Conservation (phyloP, 352 stramenopile genomes). For the Phytophthora crassamura region DNA sequence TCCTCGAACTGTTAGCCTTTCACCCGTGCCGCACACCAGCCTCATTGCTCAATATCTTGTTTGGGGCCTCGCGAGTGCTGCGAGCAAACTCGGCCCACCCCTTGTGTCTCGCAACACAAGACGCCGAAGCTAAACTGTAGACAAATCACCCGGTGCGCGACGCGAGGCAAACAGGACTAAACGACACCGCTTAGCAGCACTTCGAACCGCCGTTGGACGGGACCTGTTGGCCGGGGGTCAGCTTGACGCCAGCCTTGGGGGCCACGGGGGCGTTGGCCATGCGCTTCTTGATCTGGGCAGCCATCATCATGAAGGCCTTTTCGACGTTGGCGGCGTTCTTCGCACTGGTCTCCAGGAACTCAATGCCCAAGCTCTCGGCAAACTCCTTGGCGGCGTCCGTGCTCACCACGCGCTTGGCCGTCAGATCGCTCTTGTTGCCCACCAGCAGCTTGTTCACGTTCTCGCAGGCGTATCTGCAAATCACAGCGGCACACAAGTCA, state of each 20-base stretch:
- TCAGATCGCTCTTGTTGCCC: conserved; percentile 98
- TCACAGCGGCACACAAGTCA: conserved; percentile 8
- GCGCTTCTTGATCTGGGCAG: conserved; percentile 92
- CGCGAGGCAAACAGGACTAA: conserved; percentile 47
- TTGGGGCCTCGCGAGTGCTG: conserved; percentile 14
- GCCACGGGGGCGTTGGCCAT: conserved; percentile 87
- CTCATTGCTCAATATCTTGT: conserved; percentile 35
- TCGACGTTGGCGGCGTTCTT: conserved; percentile 92
- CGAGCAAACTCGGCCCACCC: conserved; percentile 2
- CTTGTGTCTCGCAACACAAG: conserved; percentile 23
- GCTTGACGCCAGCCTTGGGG: conserved; percentile 69
- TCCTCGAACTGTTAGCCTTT: conserved; percentile 34
- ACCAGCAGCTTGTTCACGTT: conserved; percentile 98
- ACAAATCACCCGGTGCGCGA: conserved; percentile 27
- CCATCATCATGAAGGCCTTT: conserved; percentile 94
- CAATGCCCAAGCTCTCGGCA: conserved; percentile 86
- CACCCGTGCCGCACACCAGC: conserved; percentile 26
- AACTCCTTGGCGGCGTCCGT: conserved; percentile 94
- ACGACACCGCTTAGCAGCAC: conserved; percentile 83
- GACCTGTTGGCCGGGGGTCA: conserved; percentile 72
- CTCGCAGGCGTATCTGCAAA: conserved; percentile 95
- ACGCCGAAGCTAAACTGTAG: conserved; percentile 30
- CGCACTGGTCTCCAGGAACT: conserved; percentile 90
- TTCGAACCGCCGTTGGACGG: conserved; percentile 71
- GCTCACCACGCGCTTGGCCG: conserved; percentile 94